These are phyloP conservation scores for Solanum raphanifolium DNA, from an alignment of 257 asterid species.

Conservation along the genomic window DNA sequence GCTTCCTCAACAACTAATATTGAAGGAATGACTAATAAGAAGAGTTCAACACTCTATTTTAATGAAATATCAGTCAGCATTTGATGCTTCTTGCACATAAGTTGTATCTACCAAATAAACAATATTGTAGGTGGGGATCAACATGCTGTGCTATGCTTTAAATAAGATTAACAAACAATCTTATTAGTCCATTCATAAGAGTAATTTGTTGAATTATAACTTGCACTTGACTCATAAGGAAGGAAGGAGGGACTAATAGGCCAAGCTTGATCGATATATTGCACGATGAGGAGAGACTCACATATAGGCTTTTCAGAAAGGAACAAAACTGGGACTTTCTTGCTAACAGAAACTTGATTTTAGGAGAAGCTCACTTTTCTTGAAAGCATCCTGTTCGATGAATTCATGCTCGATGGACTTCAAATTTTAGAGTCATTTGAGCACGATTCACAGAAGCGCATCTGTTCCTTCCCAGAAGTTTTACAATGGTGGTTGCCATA, in stretches of 20 bases:
- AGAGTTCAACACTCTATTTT: background rate
- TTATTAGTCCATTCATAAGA: background rate
- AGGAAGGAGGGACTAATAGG: constrained; percentile 23
- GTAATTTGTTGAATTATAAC: background rate
- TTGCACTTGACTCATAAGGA: constrained; percentile 9
- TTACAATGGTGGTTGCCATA: constrained; percentile 14
- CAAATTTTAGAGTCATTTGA: background rate
- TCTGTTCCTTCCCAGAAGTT: background rate
- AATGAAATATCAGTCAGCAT: background rate
- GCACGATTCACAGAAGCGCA: constrained; percentile 38
- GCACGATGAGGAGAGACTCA: constrained; percentile 42
- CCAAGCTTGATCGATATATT: constrained; percentile 38
- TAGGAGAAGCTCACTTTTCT: constrained; percentile 32
- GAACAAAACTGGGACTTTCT: constrained; percentile 47
- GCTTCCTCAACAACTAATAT: background rate
- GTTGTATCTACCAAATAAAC: background rate
- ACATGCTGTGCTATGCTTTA: background rate
- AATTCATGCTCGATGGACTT: constrained; percentile 39
- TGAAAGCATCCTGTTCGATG: constrained; percentile 6
- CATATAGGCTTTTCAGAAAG: constrained; percentile 26
- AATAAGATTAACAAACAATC: background rate
- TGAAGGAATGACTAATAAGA: background rate
- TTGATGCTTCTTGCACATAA: background rate
- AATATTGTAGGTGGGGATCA: background rate
- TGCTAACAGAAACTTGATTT: constrained; percentile 16